These are phyloP conservation scores for Thuja plicata DNA, from an alignment of 83 land plant species.

Conservation along the genomic window DNA sequence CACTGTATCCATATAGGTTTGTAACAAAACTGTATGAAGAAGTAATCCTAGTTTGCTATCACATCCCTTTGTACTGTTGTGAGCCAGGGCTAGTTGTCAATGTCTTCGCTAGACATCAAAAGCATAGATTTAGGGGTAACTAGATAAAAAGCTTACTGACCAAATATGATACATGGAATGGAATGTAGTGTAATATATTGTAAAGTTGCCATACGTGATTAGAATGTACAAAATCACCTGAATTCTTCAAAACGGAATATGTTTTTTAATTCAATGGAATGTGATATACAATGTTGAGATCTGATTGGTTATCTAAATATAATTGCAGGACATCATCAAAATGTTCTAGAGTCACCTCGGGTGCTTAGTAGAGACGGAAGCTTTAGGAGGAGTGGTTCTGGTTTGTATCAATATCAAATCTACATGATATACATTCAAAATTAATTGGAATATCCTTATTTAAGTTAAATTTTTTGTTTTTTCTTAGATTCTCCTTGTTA, in stretches of 20 bases:
- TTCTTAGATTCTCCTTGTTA: background rate
- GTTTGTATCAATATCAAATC: conserved; percentile 11
- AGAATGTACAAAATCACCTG: background rate
- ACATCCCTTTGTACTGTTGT: background rate
- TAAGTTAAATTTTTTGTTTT: background rate
- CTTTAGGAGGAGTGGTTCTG: conserved; percentile 37
- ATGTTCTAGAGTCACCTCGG: conserved; percentile 24
- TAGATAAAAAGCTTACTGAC: background rate
- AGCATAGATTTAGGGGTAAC: background rate
- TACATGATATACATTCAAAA: background rate
- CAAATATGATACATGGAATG: background rate
- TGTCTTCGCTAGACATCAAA: background rate
- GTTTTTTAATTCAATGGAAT: background rate
- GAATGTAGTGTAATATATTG: background rate
- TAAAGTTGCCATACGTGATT: background rate
- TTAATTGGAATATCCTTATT: background rate
- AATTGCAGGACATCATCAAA: conserved; percentile 24
- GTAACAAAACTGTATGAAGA: background rate
- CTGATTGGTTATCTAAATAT: background rate
- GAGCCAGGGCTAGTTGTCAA: background rate
- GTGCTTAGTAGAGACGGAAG: conserved; percentile 33
- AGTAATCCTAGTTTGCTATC: background rate
- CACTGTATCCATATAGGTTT: background rate
- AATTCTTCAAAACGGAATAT: background rate
- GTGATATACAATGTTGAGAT: background rate